Conservation (phyloP, 768 basidiomycete species). For the Psilocybe azurescens region DNA sequence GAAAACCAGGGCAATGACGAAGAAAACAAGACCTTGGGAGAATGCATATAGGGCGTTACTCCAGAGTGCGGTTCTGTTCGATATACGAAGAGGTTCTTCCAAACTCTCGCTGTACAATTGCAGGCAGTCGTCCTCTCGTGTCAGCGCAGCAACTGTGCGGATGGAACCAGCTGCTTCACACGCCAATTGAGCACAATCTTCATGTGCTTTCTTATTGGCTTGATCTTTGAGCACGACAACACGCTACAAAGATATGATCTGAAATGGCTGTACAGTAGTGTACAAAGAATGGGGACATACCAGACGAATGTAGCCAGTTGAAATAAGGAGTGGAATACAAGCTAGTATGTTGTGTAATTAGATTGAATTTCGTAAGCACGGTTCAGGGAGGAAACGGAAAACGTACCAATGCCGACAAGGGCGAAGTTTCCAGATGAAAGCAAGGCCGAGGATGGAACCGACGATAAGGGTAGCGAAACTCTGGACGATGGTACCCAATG, state of each 20-base stretch:
- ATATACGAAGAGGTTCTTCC: slow-evolving; percentile 68
- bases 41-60: slow-evolving; percentile 71
- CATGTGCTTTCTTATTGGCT: slow-evolving; percentile 80
- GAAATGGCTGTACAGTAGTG: not conserved
- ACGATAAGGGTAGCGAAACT: slow-evolving; percentile 69
- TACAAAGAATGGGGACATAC: slow-evolving; percentile 40
- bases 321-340: slow-evolving; percentile 70
- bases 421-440: slow-evolving; percentile 82
- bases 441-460: slow-evolving; percentile 79
- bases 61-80: slow-evolving; percentile 69
- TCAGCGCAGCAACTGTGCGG: slow-evolving; percentile 88
- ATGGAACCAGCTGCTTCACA: slow-evolving; percentile 93
- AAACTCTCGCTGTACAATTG: slow-evolving; percentile 71
- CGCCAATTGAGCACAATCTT: slow-evolving; percentile 82
- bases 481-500: slow-evolving; percentile 88
- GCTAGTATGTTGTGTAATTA: slow-evolving; percentile 41
- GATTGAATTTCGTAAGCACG: not conserved
- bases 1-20: slow-evolving; percentile 83
- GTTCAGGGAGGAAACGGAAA: not conserved
- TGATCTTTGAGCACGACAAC: slow-evolving; percentile 92
- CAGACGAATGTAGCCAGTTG: slow-evolving; percentile 83
- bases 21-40: slow-evolving; percentile 79
- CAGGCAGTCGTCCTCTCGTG: slow-evolving; percentile 83
- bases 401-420: slow-evolving; percentile 79
- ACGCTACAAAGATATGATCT: slow-evolving; percentile 40